Percentiles rank a stretch among this genome's conserved stretches.
Evolutionary conservation across 495 filamentous ascomycete genomes (phyloP).

Genomic region (Parathielavia hyrcaniae): DNA sequence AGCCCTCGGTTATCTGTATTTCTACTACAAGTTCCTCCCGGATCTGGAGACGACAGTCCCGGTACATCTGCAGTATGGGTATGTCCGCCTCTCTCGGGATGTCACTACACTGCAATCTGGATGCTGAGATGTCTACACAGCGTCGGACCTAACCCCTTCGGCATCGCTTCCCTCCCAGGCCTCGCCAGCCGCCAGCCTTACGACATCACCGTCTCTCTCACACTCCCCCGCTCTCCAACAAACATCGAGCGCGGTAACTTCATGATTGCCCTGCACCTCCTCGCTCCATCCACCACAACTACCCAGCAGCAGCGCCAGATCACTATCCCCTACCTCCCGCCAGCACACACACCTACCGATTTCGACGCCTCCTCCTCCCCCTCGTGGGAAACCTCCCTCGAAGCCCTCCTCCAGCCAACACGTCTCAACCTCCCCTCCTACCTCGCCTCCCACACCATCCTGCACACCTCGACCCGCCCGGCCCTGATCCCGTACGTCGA

Average conservation of each 20-base stretch:
- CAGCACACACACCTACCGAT: constrained; percentile 12
- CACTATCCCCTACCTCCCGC: constrained; percentile 15
- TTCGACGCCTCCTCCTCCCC: constrained; percentile 7
- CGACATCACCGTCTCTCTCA: constrained; percentile 54
- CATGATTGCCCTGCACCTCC: constrained; percentile 77
- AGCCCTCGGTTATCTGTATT: constrained; percentile 61
- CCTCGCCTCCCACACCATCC: constrained; percentile 26
- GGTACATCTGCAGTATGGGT: constrained; percentile 80
- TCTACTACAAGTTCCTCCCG: constrained; percentile 80
- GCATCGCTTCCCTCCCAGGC: constrained; percentile 45
- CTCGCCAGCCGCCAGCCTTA: constrained; percentile 51
- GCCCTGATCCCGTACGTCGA: constrained; percentile 39
- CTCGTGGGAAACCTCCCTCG: not conserved
- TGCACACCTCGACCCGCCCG: constrained; percentile 36
- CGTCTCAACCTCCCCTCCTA: constrained; percentile 15
- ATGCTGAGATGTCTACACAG: constrained; percentile 20
- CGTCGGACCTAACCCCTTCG: constrained; percentile 48
- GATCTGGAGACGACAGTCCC: constrained; percentile 56
- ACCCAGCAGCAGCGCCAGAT: constrained; percentile 9
- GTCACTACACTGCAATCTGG: not conserved
- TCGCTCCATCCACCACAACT: constrained; percentile 23
- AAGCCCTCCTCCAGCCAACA: constrained; percentile 5
- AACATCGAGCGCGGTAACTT: constrained; percentile 74
- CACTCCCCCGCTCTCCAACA: constrained; percentile 52
- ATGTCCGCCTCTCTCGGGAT: constrained; percentile 18